phyloP scores from a whole-genome alignment of 352 stramenopile species.

The Achlya hypogyna region DNA sequence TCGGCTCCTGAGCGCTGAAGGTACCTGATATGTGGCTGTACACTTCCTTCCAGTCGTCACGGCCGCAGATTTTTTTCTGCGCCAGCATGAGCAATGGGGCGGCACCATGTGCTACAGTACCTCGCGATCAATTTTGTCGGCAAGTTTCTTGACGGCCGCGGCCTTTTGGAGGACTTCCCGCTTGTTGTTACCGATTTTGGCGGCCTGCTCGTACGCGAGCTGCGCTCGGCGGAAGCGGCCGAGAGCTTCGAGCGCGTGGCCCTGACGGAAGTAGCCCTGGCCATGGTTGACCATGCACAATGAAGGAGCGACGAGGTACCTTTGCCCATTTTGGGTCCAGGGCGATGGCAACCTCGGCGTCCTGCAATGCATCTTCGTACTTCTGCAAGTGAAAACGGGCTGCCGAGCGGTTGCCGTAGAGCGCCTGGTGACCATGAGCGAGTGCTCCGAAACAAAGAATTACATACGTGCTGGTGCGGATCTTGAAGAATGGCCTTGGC shows the following conservation, averaged over 20 bases:
- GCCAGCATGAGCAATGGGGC: neutral
- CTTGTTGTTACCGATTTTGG: slow-evolving; percentile 10
- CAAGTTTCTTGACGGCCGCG: slow-evolving; percentile 3
- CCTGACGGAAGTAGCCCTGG: slow-evolving; percentile 83
- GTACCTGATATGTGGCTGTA: slow-evolving; percentile 15
- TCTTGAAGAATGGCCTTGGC: slow-evolving; percentile 44
- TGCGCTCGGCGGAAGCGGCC: neutral
- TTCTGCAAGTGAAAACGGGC: slow-evolving; percentile 66
- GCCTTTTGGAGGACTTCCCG: slow-evolving; percentile 9
- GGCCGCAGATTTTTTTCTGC: neutral
- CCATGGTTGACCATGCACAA: neutral
- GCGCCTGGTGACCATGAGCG: slow-evolving; percentile 26
- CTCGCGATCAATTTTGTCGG: slow-evolving; percentile 13
- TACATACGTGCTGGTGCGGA: slow-evolving; percentile 39
- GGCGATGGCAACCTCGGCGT: slow-evolving; percentile 72
- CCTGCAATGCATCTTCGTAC: slow-evolving; percentile 57
- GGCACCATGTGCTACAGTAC: neutral
- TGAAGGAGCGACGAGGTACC: slow-evolving; percentile 15
- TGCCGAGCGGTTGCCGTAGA: slow-evolving; percentile 85
- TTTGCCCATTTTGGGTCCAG: slow-evolving; percentile 88
- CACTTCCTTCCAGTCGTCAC: slow-evolving; percentile 18
- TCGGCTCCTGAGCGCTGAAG: neutral
- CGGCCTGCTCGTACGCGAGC: slow-evolving; percentile 7
- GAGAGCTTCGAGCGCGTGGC: slow-evolving; percentile 14
- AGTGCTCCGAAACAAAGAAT: neutral